A percentile compares a stretch with the other conserved stretches of the same genome.
These are phyloP conservation scores for Mycena haematopus DNA, from an alignment of 768 basidiomycete species.

Conservation along the genomic window DNA sequence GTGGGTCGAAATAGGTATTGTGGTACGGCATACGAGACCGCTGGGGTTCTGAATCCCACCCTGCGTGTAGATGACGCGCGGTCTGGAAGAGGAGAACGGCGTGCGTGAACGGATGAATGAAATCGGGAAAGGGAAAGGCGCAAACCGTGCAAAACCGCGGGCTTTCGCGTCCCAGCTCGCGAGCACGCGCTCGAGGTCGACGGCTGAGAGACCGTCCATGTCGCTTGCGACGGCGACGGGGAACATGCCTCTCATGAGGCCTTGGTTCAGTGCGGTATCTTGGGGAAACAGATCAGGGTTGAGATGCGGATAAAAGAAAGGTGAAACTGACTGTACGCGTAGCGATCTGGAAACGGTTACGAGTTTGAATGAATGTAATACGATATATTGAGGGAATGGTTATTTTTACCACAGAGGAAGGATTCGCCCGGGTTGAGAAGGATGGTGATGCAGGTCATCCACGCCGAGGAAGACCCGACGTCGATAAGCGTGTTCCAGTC, in stretches of 20 bases:
- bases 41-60: constrained; percentile 72
- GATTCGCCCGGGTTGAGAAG: constrained; percentile 15
- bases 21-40: constrained; percentile 47
- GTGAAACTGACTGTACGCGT: constrained; percentile 44
- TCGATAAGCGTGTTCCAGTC: constrained; percentile 55
- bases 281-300: constrained; percentile 50
- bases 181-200: constrained; percentile 57
- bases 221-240: constrained; percentile 60
- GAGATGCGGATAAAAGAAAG: constrained; percentile 30
- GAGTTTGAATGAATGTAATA: not conserved
- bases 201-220: constrained; percentile 58
- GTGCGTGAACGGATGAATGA: too few relatives aligned
- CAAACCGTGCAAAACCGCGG: constrained; percentile 50
- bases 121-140: not conserved
- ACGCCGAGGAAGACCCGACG: constrained; percentile 61
- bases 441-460: constrained; percentile 21
- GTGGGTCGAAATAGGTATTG: not conserved
- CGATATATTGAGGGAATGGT: constrained; percentile 44
- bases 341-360: constrained; percentile 41
- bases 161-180: constrained; percentile 58
- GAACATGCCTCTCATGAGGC: constrained; percentile 34
- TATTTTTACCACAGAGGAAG: constrained; percentile 22
- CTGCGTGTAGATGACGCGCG: constrained; percentile 61
- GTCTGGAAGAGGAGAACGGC: constrained; percentile 37
- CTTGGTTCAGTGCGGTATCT: constrained; percentile 33